phyloP scores from a whole-genome alignment of 805 yeast species.

The Cyberlindnera sargentensis region DNA sequence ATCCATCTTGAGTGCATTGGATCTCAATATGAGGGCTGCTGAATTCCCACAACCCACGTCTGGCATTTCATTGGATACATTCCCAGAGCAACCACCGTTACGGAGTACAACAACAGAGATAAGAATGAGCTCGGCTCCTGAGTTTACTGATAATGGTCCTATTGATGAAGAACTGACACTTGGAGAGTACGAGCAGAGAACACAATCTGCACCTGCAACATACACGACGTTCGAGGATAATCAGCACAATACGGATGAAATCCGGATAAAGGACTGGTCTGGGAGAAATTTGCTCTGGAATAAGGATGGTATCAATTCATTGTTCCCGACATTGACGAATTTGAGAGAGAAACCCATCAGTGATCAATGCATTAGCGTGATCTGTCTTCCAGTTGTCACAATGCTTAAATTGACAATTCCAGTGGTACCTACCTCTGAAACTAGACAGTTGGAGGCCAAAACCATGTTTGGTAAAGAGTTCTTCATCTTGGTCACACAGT shows the following conservation, averaged over 20 bases:
- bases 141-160: slow-evolving; percentile 9
- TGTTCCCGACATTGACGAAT: slow-evolving; percentile 27
- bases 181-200: slow-evolving; percentile 15
- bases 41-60: slow-evolving; percentile 4
- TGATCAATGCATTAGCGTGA: slow-evolving; percentile 24
- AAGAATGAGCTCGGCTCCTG: slow-evolving; percentile 18
- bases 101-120: not conserved
- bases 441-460: slow-evolving; percentile 14
- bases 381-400: slow-evolving; percentile 29
- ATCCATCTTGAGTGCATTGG: slow-evolving; percentile 20
- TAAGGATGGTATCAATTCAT: not conserved
- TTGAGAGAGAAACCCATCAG: slow-evolving; percentile 21
- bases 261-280: slow-evolving; percentile 4
- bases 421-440: slow-evolving; percentile 16
- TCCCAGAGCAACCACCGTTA: not conserved
- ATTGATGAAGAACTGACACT: slow-evolving; percentile 1
- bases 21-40: slow-evolving; percentile 14
- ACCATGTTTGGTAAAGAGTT: slow-evolving; percentile 16
- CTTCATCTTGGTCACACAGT: slow-evolving; percentile 24
- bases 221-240: slow-evolving; percentile 1
- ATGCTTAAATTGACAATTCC: slow-evolving; percentile 31
- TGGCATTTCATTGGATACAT: slow-evolving; percentile 11
- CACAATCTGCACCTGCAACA: slow-evolving; percentile 13
- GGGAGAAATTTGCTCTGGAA: slow-evolving; percentile 1
- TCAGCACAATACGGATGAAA: slow-evolving; percentile 10